These are phyloP conservation scores for Verticillium albo-atrum DNA, from an alignment of 2,329 filamentous ascomycete species.

Conservation along the genomic window DNA sequence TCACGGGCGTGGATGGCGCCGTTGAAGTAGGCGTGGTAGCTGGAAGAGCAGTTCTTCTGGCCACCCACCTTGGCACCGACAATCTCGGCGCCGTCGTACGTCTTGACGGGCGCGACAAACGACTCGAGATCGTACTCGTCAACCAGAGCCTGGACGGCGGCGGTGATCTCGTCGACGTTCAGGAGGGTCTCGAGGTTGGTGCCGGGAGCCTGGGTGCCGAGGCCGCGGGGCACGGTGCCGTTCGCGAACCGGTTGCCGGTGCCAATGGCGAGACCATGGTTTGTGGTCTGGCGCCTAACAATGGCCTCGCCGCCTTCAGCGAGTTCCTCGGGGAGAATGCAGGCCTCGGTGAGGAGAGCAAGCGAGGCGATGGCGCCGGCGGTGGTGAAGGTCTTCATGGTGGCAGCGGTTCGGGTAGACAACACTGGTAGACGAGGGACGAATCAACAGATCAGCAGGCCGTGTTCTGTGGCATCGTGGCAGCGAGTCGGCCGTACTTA, in stretches of 20 bases:
- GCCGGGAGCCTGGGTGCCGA: constrained; percentile 26
- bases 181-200: constrained; percentile 36
- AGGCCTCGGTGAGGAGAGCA: constrained; percentile 17
- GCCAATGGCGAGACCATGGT: constrained; percentile 30
- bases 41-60: constrained; percentile 14
- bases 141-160: constrained; percentile 37
- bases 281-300: constrained; percentile 8
- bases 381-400: constrained; percentile 22
- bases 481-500: background rate
- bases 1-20: constrained; percentile 54
- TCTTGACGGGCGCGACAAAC: constrained; percentile 37
- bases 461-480: background rate
- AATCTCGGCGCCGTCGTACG: constrained; percentile 34
- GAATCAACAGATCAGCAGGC: background rate
- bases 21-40: constrained; percentile 47
- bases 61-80: constrained; percentile 39
- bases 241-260: constrained; percentile 36
- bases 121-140: constrained; percentile 32
- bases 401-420: background rate
- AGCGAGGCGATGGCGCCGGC: constrained; percentile 13
- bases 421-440: background rate
- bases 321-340: constrained; percentile 34
- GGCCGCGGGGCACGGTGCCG: constrained; percentile 31
- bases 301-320: constrained; percentile 11
- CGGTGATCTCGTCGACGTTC: constrained; percentile 38